Base-by-base conservation (phyloP, 176 grass and related monocot genomes). In the Thinopyrum elongatum region DNA sequence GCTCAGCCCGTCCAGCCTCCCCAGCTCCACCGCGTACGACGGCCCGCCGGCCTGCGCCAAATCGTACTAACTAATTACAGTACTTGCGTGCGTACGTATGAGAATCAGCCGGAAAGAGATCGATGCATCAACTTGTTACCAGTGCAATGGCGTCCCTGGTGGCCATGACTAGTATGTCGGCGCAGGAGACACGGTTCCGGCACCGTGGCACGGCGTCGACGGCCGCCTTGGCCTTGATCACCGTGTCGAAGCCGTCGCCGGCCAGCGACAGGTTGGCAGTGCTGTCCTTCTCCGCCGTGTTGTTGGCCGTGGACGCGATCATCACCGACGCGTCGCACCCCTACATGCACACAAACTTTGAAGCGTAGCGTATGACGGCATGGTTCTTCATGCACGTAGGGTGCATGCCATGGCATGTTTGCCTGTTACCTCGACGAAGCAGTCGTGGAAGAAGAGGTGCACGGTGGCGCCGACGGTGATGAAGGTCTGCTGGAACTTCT, bases 261-360 rank as follows among this genome's bases (percentile, higher is more conserved):
- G 82, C 88, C 6, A 97, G 77, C 53, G 88, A 93, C 34, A 74
- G 73, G 88, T 97, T 97, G 33, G 68, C 77, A 0, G 67, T 23
- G 82, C 70, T 57, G 72, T 94, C 85, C 70, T 86, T 93, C 87
- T 97, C 92, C 23, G 92, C 92, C 21, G 77, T 90, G 71, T 67
- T 79, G 53, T 70, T 88, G 21, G 39, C 61, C 41, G 90, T 85
- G 9, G 90, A 90, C 36, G 92, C 86, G 28, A 93, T 81, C 3
- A 94, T 5, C 23, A 94, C 80, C 8, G 92, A 97, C 33, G 88
- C 94, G 83, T 97, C 92, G 73, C 92, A 97, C 3, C 92, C 91
- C 89, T 76, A 47, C 73, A 33, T 3, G 27, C 19, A 74, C 41
- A 3, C 10, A 38, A 16, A 21, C 19, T 14, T 28, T 16, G 13